phyloP scores from a whole-genome alignment of 371 early-diverging fungal genomes.

The Zopfochytrium polystomum region DNA sequence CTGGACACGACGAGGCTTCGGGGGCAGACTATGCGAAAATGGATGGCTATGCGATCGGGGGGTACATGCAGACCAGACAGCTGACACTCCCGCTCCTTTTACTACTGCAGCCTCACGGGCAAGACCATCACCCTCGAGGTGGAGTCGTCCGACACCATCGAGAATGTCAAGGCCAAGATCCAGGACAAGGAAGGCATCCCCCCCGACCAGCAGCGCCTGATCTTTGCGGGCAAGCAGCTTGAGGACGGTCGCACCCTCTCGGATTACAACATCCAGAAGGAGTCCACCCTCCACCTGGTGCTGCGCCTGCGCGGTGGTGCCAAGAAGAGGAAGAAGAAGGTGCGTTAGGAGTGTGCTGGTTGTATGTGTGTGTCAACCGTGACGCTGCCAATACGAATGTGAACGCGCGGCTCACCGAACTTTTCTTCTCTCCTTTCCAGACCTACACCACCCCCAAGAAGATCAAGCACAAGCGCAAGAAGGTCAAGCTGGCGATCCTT shows the following conservation, averaged over 20 bases:
- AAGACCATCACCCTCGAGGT: slow-evolving; percentile 93
- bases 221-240: slow-evolving; percentile 99
- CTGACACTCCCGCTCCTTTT: not conserved
- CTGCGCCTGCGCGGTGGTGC: slow-evolving; percentile 83
- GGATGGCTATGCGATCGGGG: not conserved
- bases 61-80: not conserved
- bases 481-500: slow-evolving; percentile 95
- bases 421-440: no score
- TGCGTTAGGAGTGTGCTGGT: no score
- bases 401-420: no score
- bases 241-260: slow-evolving; percentile 93
- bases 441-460: slow-evolving; percentile 99
- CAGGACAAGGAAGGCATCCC: slow-evolving; percentile 99
- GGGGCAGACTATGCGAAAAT: not conserved
- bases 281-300: slow-evolving; percentile 86
- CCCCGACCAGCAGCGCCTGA: slow-evolving; percentile 99
- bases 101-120: slow-evolving; percentile 67
- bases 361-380: no score
- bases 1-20: not conserved
- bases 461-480: slow-evolving; percentile 95
- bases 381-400: no score
- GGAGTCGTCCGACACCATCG: slow-evolving; percentile 92
- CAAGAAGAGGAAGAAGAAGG: slow-evolving; percentile 98
- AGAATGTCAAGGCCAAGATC: slow-evolving; percentile 95
- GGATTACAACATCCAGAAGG: slow-evolving; percentile 83